Evolutionary conservation across 129 eudicot species (phyloP), one percentile per base, ranked within the genome.

Genomic region (Chrysanthemum makinoi): DNA sequence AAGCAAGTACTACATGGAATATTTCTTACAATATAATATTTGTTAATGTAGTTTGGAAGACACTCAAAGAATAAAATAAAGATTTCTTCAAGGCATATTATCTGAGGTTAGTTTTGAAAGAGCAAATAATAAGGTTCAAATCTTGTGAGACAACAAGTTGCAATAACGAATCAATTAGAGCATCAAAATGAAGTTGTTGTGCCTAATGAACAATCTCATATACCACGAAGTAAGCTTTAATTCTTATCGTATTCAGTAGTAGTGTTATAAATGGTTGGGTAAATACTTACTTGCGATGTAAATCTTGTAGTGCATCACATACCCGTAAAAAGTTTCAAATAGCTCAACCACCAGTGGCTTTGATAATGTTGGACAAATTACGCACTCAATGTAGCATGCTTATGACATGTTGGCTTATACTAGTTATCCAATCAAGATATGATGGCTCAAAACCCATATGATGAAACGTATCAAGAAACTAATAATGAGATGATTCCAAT

Each of bases 41-140:
- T 52, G 20, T 62, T 49, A 62, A n/a, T 71, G 50, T 30, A 89
- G 96, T 89, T 51, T 89, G 93, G 96, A 71, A 82, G 62, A 76
- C 47, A 60, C 96, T 89, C 44, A 93, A 89, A 78, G 76, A 86
- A 76, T 69, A 86, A 76, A 86, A 89, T 86, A 80, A 14, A 71
- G 93, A 89, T 26, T 89, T 86, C 66, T 86, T 89, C 80, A 66
- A 72, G 80, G 83, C 82, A 30, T 89, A 89, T 62, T 64, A 86
- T 79, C 76, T 84, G 56, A 73, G n/a, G 83, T 55, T 86, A 77
- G 56, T 48, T 78, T 62, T 87, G 70, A 87, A 82, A 74, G 82
- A 82, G 16, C 94, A 87, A 74, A 86, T 89, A 72, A 33, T n/a
- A 51, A 76, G 76, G 60, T 84, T 86, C 72, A 85, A 54, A 52